phyloP scores from a whole-genome alignment of 2,329 filamentous ascomycete genomes.

The Scedosporium aurantiacum region DNA sequence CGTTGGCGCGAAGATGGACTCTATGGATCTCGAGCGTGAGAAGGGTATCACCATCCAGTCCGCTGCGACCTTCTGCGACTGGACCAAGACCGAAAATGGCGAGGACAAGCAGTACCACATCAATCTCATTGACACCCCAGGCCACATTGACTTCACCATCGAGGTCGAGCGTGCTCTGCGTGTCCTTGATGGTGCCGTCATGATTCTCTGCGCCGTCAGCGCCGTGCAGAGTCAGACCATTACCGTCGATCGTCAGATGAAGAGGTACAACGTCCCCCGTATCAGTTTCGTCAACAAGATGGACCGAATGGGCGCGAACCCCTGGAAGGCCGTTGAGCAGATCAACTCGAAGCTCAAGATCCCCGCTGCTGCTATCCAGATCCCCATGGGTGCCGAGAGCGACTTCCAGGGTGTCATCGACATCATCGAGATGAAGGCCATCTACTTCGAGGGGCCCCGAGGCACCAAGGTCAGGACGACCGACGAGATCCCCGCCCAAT shows the following conservation, averaged over 20 bases:
- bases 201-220: conserved; percentile 96
- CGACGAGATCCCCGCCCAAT: conserved; percentile 72
- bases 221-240: conserved; percentile 97
- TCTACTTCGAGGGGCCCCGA: conserved; percentile 79
- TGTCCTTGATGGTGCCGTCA: conserved; percentile 91
- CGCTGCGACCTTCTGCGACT: conserved; percentile 94
- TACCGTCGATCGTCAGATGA: conserved; percentile 97
- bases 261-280: conserved; percentile 89
- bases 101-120: conserved; percentile 89
- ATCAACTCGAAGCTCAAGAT: conserved; percentile 96
- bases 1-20: conserved; percentile 98
- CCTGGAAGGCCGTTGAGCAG: conserved; percentile 93
- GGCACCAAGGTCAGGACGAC: conserved; percentile 67
- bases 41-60: conserved; percentile 97
- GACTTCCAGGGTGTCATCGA: conserved; percentile 89
- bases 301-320: conserved; percentile 97
- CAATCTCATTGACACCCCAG: conserved; percentile 97
- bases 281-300: conserved; percentile 99
- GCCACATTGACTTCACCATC: conserved; percentile 98
- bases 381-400: conserved; percentile 88
- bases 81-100: conserved; percentile 75
- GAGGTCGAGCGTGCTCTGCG: conserved; percentile 92
- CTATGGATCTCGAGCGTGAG: conserved; percentile 92
- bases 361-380: conserved; percentile 82
- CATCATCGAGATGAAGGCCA: conserved; percentile 79